These are phyloP conservation scores for Pseudozyma tsukubaensis DNA, from an alignment of 1,284 basidiomycete species.

Conservation along the genomic window DNA sequence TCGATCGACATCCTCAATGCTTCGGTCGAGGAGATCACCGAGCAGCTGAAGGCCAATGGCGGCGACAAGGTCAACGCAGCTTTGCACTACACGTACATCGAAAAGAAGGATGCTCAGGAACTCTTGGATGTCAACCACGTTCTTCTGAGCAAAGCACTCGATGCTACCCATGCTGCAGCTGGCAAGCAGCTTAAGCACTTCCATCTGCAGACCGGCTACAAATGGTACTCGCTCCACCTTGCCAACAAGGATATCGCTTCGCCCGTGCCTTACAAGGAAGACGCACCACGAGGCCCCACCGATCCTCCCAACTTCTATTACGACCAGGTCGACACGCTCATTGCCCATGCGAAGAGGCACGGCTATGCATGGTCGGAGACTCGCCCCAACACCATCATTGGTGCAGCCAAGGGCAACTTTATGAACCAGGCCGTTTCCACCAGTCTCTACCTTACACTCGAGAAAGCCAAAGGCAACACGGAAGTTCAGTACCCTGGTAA, in stretches of 20 bases:
- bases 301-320: slow-evolving; percentile 49
- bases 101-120: slow-evolving; percentile 45
- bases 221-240: slow-evolving; percentile 49
- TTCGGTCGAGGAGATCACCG: slow-evolving; percentile 25
- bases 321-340: slow-evolving; percentile 41
- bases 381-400: slow-evolving; percentile 50
- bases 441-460: slow-evolving; percentile 37
- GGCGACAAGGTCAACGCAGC: slow-evolving; percentile 36
- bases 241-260: slow-evolving; percentile 44
- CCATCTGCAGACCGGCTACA: slow-evolving; percentile 51
- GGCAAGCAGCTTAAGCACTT: slow-evolving; percentile 38
- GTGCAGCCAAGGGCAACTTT: slow-evolving; percentile 48
- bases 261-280: slow-evolving; percentile 40
- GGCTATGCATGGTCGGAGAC: slow-evolving; percentile 47
- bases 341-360: slow-evolving; percentile 42
- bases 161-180: slow-evolving; percentile 32
- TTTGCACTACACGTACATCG: slow-evolving; percentile 50
- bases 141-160: slow-evolving; percentile 43
- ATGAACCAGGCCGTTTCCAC: slow-evolving; percentile 51
- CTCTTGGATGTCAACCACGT: slow-evolving; percentile 39
- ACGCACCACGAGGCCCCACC: slow-evolving; percentile 32
- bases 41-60: slow-evolving; percentile 29
- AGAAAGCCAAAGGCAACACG: slow-evolving; percentile 42
- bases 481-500: slow-evolving; percentile 43
- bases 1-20: slow-evolving; percentile 47